Percentiles rank a stretch among this genome's conserved stretches.
Conservation (phyloP, 1,284 basidiomycete species). For the Inonotus obliquus region DNA sequence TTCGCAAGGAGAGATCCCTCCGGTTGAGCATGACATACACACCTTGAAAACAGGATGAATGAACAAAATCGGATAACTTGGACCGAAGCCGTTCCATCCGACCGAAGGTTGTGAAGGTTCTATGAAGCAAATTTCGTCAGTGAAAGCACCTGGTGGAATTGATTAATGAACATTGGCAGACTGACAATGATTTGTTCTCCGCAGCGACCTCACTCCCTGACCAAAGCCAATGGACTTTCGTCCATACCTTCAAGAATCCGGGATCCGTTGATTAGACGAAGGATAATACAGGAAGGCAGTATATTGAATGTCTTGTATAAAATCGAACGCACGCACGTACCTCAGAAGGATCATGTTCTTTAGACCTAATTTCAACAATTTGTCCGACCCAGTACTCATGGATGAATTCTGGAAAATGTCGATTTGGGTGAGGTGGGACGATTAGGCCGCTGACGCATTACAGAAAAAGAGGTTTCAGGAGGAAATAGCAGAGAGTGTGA, state of each 20-base stretch:
- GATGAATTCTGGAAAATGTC: background rate
- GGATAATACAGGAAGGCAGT: no score
- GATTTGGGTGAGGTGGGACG: background rate
- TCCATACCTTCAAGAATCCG: conserved; percentile 11
- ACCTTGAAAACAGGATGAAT: conserved; percentile 15
- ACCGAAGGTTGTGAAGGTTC: conserved; percentile 1
- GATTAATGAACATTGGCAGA: background rate
- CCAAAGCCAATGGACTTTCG: conserved; percentile 15
- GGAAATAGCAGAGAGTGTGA: no score
- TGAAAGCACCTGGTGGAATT: background rate
- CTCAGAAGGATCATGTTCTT: conserved; percentile 8
- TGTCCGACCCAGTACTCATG: conserved; percentile 17
- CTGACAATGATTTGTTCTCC: background rate
- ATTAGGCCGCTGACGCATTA: conserved; percentile 10
- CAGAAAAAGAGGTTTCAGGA: background rate
- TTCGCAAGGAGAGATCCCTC: no score
- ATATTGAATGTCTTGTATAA: no score
- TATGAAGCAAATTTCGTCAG: background rate
- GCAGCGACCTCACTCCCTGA: conserved; percentile 6
- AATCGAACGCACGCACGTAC: background rate
- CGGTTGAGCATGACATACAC: no score
- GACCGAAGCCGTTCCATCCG: conserved; percentile 14
- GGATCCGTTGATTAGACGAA: background rate
- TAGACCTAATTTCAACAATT: conserved; percentile 12
- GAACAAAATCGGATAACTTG: conserved; percentile 14